Evolutionary conservation across 2,329 filamentous ascomycete species (phyloP), one percentile per base, ranked within the genome.

Genomic region (Aspergillus tanneri): DNA sequence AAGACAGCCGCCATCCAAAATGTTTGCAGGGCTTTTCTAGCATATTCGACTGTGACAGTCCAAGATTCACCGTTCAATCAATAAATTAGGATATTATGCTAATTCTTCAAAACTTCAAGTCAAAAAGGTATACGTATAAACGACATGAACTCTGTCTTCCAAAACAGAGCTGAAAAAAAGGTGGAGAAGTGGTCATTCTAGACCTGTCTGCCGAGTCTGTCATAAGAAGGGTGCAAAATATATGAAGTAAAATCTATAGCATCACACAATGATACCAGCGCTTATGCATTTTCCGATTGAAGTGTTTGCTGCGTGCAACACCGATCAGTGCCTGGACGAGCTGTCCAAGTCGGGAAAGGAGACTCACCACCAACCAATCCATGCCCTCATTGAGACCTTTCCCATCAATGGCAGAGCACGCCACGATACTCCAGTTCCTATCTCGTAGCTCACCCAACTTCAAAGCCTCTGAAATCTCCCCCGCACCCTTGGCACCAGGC

Each of bases 341-440:
- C 21, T 12, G 23, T 39, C 7, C 5, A 21, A 19, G n/a, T n/a
- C 22, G 28, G 35, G 21, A n/a, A 38, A 35, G 12, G 28, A 40
- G 46, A 78, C 78, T 73, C 73, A 92, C 88, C 78, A 95, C 90
- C 67, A 99, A 77, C 93, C 93, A 99, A 72, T 99, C 93, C 93
- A 99, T 99, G 51, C 93, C 93, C 73, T 99, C 93, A 55, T 86
- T 89, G 36, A 99, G 88, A 69, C 93, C 93, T 64, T 88, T 87
- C 35, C 93, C 93, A 67, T 96, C 93, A 47, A 99, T 92, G 11
- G 93, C 93, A 58, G 89, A 95, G 72, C 93, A 99, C 18, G 91
- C 92, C 69, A 99, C 90, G 67, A 99, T 99, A 72, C 90, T 97
- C 93, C 93, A 99, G 78, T 97, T 99, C 64, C 93, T 82, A 71